Conservation (phyloP, 768 basidiomycete genomes). For the Serendipita sp. region DNA sequence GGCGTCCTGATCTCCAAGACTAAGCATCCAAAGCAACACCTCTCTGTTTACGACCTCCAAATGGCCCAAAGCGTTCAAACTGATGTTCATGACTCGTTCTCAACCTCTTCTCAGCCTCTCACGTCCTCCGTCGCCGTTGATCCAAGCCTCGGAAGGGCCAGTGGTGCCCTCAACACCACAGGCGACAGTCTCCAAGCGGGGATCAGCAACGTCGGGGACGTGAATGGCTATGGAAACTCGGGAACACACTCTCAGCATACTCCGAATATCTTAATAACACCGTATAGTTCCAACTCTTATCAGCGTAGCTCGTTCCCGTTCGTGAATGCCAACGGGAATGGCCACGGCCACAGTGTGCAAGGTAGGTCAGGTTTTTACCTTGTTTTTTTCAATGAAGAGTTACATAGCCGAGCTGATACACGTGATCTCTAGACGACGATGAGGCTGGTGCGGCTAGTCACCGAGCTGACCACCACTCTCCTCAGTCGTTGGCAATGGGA, state of each 20-base stretch:
- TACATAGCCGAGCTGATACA: too few relatives aligned
- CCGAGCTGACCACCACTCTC: too few relatives aligned
- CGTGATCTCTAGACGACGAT: too few relatives aligned
- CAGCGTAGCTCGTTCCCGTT: neutral
- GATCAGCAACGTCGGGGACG: neutral
- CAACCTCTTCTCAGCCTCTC: neutral
- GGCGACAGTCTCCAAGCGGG: neutral
- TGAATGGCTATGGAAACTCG: neutral
- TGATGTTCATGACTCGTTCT: too few relatives aligned
- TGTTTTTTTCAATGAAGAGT: too few relatives aligned
- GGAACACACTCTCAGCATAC: neutral
- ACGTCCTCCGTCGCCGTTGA: neutral
- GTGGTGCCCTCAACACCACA: neutral
- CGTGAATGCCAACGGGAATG: neutral
- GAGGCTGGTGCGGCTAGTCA: too few relatives aligned
- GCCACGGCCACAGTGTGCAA: too few relatives aligned
- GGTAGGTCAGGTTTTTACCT: too few relatives aligned
- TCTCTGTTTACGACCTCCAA: neutral
- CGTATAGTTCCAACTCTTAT: neutral
- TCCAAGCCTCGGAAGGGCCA: neutral
- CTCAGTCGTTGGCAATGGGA: too few relatives aligned
- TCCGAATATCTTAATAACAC: neutral
- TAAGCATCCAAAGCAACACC: neutral
- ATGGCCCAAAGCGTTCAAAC: neutral
- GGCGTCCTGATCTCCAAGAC: neutral